These are phyloP conservation scores for Camellia oleifera DNA, from an alignment of 179 eudicot genomes.

Conservation along the genomic window DNA sequence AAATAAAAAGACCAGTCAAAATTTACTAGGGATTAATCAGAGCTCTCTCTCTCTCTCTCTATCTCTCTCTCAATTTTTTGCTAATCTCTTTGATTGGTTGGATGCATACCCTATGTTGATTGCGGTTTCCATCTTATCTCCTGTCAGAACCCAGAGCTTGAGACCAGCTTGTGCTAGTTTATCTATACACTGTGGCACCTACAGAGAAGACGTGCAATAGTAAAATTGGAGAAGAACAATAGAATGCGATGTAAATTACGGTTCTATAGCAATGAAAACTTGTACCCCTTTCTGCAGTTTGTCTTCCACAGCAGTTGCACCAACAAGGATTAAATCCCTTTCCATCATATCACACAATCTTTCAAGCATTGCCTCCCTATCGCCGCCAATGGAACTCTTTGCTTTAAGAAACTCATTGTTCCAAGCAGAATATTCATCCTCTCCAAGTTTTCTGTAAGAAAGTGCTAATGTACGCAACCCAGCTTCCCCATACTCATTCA, in stretches of 20 bases:
- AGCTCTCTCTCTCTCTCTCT: no score
- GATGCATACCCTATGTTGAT: conserved; percentile 86
- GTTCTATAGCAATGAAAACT: conserved; percentile 3
- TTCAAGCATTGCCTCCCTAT: conserved; percentile 77
- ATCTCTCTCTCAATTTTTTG: background rate
- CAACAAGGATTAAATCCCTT: conserved; percentile 85
- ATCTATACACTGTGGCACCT: conserved; percentile 99
- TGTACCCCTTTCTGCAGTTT: conserved; percentile 91
- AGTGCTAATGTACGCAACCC: conserved; percentile 94
- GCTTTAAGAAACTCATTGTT: conserved; percentile 80
- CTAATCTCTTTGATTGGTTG: conserved; percentile 2
- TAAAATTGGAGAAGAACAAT: conserved; percentile 10
- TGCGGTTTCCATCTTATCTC: conserved; percentile 99
- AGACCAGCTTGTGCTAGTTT: conserved; percentile 99
- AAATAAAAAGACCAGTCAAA: background rate
- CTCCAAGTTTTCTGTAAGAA: conserved; percentile 84
- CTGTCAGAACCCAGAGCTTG: conserved; percentile 99
- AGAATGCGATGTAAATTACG: background rate
- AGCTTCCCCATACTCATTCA: conserved; percentile 91
- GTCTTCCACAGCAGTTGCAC: conserved; percentile 99
- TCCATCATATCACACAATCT: conserved; percentile 79
- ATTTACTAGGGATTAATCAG: background rate
- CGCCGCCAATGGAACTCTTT: conserved; percentile 69
- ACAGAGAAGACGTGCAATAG: conserved; percentile 5
- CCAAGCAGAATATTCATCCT: conserved; percentile 74